Percentiles rank a stretch among this genome's conserved stretches.
Conservation (phyloP, 192 early-diverging fungal genomes). For the Backusella westeae region DNA sequence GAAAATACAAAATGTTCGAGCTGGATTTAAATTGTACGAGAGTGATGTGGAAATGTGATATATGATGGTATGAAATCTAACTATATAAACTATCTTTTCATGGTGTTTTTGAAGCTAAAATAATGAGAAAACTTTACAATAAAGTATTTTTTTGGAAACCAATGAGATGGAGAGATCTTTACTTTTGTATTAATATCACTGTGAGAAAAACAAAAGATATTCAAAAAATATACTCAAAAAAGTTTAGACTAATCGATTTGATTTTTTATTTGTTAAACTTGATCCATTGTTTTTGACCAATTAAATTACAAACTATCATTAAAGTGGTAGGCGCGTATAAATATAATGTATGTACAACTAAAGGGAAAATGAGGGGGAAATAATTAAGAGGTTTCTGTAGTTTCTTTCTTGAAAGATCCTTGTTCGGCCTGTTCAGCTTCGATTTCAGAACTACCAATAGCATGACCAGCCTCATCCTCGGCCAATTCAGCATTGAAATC, state of each 20-base stretch:
- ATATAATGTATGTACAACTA: neutral
- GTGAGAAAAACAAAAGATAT: neutral
- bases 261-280: neutral
- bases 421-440: neutral
- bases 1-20: too few relatives aligned
- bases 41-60: too few relatives aligned
- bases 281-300: neutral
- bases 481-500: constrained; percentile 39
- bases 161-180: neutral
- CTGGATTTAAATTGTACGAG: too few relatives aligned
- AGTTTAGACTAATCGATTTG: neutral
- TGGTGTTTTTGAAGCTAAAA: neutral
- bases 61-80: neutral
- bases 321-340: neutral
- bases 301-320: constrained; percentile 2
- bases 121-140: neutral
- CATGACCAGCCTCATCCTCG: constrained; percentile 1
- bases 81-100: neutral
- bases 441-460: constrained; percentile 6
- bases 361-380: neutral
- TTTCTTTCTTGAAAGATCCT: constrained; percentile 6
- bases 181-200: neutral
- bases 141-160: neutral
- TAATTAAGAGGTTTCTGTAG: neutral
- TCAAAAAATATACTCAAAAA: neutral